Percentiles rank a stretch among this genome's conserved stretches.
These are phyloP conservation scores for Eremomyces bilateralis DNA, from an alignment of 495 filamentous ascomycete species.

Conservation along the genomic window DNA sequence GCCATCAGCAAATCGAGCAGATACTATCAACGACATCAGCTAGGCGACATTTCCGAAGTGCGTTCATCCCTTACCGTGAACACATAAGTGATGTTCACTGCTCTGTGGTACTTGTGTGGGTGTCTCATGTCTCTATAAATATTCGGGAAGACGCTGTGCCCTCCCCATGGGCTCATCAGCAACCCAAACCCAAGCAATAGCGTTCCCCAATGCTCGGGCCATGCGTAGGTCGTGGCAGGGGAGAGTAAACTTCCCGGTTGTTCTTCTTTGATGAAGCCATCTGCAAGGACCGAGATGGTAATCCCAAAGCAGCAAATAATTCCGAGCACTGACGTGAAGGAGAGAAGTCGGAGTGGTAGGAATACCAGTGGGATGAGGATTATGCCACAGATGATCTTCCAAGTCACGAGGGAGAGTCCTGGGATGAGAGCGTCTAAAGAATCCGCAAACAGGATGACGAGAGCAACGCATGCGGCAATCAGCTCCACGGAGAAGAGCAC, in stretches of 20 bases:
- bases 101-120: slow-evolving; percentile 60
- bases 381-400: slow-evolving; percentile 74
- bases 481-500: slow-evolving; percentile 78
- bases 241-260: slow-evolving; percentile 64
- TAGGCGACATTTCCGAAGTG: slow-evolving; percentile 2
- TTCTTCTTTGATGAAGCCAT: slow-evolving; percentile 65
- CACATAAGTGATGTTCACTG: slow-evolving; percentile 60
- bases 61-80: slow-evolving; percentile 48
- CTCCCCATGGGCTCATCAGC: slow-evolving; percentile 90
- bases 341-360: slow-evolving; percentile 61
- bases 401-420: slow-evolving; percentile 42
- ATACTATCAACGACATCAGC: slow-evolving; percentile 28
- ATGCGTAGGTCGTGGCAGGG: slow-evolving; percentile 58
- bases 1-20: slow-evolving; percentile 62
- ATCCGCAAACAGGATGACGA: slow-evolving; percentile 86
- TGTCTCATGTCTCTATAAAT: slow-evolving; percentile 98
- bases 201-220: slow-evolving; percentile 72
- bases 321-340: slow-evolving; percentile 76
- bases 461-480: slow-evolving; percentile 69
- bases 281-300: slow-evolving; percentile 57
- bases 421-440: slow-evolving; percentile 65
- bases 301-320: slow-evolving; percentile 73
- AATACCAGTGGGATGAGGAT: slow-evolving; percentile 71
- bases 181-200: slow-evolving; percentile 87
- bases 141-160: slow-evolving; percentile 86